Percentiles rank a stretch among this genome's conserved stretches.
These are phyloP conservation scores for Seminavis robusta DNA, from an alignment of 108 stramenopile genomes.

Conservation along the genomic window DNA sequence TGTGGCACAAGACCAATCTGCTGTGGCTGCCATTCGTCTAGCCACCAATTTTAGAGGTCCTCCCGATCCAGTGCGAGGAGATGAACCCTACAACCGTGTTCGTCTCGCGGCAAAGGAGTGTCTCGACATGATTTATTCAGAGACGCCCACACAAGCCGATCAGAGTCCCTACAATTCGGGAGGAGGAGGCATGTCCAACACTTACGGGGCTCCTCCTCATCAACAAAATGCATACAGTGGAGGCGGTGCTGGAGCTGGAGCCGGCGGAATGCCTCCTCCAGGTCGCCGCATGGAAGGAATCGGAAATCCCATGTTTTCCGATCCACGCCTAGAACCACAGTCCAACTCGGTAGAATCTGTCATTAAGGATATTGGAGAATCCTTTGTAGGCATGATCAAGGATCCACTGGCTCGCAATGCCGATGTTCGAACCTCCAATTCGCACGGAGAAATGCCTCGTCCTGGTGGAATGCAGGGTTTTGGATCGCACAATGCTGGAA, in stretches of 20 bases:
- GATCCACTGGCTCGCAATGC: constrained; percentile 83
- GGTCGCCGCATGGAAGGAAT: constrained; percentile 79
- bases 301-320: constrained; percentile 86
- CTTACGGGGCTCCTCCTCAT: constrained; percentile 22
- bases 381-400: constrained; percentile 79
- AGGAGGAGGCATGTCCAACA: constrained; percentile 18
- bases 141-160: constrained; percentile 37
- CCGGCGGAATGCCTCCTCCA: constrained; percentile 8
- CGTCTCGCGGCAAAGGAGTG: constrained; percentile 93
- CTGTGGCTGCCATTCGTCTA: constrained; percentile 80
- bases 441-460: constrained; percentile 17
- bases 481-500: too few relatives aligned
- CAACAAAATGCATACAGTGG: constrained; percentile 10
- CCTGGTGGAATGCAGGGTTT: too few relatives aligned
- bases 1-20: constrained; percentile 65
- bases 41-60: constrained; percentile 84
- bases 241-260: constrained; percentile 17
- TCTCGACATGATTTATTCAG: constrained; percentile 89
- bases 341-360: constrained; percentile 28
- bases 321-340: constrained; percentile 61
- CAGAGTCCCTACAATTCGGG: not conserved
- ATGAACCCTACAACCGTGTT: constrained; percentile 87
- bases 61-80: constrained; percentile 94
- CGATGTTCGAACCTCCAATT: too few relatives aligned
- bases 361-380: constrained; percentile 56